Base-by-base conservation (phyloP, 2,329 filamentous ascomycete species). In the Trichoderma gracile region DNA sequence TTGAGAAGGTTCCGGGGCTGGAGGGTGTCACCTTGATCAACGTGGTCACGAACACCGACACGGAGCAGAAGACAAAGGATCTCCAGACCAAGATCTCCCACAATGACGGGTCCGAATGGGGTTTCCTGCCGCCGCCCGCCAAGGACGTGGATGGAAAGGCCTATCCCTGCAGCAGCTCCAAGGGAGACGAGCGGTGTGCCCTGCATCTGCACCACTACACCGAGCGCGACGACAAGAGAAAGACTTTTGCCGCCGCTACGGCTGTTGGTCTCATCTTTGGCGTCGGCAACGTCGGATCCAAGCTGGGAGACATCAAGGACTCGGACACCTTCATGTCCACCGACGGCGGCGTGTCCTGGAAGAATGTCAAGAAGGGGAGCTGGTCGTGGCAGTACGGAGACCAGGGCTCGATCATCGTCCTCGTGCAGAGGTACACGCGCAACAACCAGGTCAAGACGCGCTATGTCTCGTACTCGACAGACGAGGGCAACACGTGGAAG, bases 381-480 rank as follows among this genome's bases (percentile, higher is more conserved):
- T 97, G 93, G 82, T 89, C 90, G 72, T 99, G 93, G 92, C 92
- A 96, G 72, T 97, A 92, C 74, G 96, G 95, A 65, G 96, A 99
- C 71, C 92, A 97, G 75, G 95, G 95, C 30, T 95, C 92, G 6
- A 89, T 98, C 71, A 87, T 98, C 67, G 92, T 96, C 47, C 89
- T 99, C 55, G 93, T 94, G 23, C 86, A 90, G 72, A 87, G 92
- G 64, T 82, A 84, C 15, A 84, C 83, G 59, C 82, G 86, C 58
- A 92, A 90, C 5, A 89, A 89, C 68, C 78, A 81, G 1, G 79
- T 93, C 59, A 86, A 85, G 73, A 91, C 89, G 2, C 86, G 91
- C 60, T 78, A 80, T 2, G 78, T 96, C 46, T 87, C 86, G 65
- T 97, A 95, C 78, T 89, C 91, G 17, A 80, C 88, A 12, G 89